Evolutionary conservation across 495 filamentous ascomycete species (phyloP).

Genomic region (Aspergillus leporis): DNA sequence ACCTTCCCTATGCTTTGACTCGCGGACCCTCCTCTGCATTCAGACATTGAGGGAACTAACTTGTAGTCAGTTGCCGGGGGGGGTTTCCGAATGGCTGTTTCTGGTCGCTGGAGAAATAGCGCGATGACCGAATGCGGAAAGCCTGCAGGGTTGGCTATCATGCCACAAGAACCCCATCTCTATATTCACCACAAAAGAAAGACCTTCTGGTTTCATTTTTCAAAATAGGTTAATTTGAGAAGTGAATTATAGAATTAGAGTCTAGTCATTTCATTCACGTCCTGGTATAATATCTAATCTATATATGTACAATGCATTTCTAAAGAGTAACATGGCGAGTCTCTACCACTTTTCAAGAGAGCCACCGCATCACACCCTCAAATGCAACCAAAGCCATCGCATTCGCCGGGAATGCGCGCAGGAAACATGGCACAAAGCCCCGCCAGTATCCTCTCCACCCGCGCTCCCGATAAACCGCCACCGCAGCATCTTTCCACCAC

Average conservation of each 20-base stretch:
- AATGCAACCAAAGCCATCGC: slow-evolving; percentile 91
- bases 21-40: not conserved
- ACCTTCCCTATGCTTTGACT: not conserved
- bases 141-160: not conserved
- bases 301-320: too few relatives aligned
- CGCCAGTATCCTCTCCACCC: slow-evolving; percentile 86
- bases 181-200: too few relatives aligned
- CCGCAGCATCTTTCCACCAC: slow-evolving; percentile 79
- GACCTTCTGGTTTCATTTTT: too few relatives aligned
- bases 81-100: not conserved
- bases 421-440: slow-evolving; percentile 89
- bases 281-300: too few relatives aligned
- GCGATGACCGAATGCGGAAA: slow-evolving; percentile 10
- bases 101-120: not conserved
- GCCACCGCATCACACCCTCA: slow-evolving; percentile 82
- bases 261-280: too few relatives aligned
- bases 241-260: too few relatives aligned
- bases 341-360: too few relatives aligned
- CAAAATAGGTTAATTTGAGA: too few relatives aligned
- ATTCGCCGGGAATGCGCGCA: slow-evolving; percentile 95
- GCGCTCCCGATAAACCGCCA: slow-evolving; percentile 69
- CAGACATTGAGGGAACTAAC: not conserved
- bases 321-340: too few relatives aligned
- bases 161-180: too few relatives aligned
- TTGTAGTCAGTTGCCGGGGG: not conserved